A percentile compares a stretch with the other conserved stretches of the same genome.
Evolutionary conservation across 164 flowering plant species (phyloP).

Genomic region (Buxus sempervirens): DNA sequence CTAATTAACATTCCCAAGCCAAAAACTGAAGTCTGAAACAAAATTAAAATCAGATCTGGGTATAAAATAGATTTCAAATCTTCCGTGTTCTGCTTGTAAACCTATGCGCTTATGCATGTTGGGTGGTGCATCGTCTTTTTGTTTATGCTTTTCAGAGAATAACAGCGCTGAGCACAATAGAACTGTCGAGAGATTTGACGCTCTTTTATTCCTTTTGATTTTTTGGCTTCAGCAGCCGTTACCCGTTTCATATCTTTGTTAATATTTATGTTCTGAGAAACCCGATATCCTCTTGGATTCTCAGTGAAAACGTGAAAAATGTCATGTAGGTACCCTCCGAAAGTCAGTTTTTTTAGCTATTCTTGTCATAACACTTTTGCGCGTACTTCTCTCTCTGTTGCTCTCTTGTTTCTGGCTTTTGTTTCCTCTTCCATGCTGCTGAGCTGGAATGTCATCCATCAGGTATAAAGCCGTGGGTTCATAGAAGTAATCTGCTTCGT

Average conservation of each 20-base stretch:
- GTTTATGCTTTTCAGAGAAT: background rate
- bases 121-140: background rate
- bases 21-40: too few relatives aligned
- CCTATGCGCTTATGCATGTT: background rate
- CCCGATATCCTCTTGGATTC: conserved; percentile 21
- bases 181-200: conserved; percentile 16
- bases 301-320: conserved; percentile 24
- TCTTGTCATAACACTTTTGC: conserved; percentile 6
- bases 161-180: conserved; percentile 14
- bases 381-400: conserved; percentile 3
- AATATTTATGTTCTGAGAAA: background rate
- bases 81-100: background rate
- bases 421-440: background rate
- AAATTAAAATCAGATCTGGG: too few relatives aligned
- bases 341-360: conserved; percentile 6
- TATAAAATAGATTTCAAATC: too few relatives aligned
- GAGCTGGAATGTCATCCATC: background rate
- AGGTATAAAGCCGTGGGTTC: conserved; percentile 2
- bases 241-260: background rate
- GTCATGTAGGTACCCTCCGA: conserved; percentile 9
- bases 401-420: background rate
- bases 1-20: too few relatives aligned
- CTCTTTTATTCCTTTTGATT: background rate
- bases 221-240: conserved; percentile 7
- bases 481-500: background rate